Percentiles rank a stretch among this genome's conserved stretches.
Conservation (phyloP, 768 basidiomycete species). For the Hydnum rufescens region DNA sequence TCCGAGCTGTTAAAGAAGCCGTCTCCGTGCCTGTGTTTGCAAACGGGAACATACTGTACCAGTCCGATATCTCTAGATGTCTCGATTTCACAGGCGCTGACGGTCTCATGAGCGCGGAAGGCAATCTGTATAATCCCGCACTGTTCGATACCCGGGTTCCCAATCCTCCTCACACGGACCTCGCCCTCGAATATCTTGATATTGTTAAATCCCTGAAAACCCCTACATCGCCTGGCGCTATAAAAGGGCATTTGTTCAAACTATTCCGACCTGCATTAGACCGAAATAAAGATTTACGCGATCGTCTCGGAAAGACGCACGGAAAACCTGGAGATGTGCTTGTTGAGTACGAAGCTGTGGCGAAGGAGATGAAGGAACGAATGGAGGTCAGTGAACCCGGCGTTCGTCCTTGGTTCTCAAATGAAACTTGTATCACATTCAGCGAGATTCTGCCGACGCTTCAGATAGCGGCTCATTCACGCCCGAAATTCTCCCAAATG, state of each 20-base stretch:
- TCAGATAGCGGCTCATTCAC: conserved; percentile 3
- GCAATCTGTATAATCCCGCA: conserved; percentile 81
- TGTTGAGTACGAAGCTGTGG: conserved; percentile 7
- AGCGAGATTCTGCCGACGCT: conserved; percentile 33
- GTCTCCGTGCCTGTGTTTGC: conserved; percentile 89
- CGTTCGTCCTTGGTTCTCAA: not conserved
- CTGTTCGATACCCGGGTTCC: conserved; percentile 25
- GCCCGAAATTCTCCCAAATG: not conserved
- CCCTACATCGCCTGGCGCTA: conserved; percentile 45
- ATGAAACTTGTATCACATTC: not conserved
- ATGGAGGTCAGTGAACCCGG: conserved; percentile 28
- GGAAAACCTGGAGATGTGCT: conserved; percentile 9
- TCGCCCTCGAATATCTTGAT: conserved; percentile 73
- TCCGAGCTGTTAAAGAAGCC: conserved; percentile 74
- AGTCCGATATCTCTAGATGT: conserved; percentile 64
- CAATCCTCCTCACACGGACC: conserved; percentile 37
- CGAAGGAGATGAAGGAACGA: conserved; percentile 32
- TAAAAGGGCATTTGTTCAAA: conserved; percentile 91
- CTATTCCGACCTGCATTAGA: conserved; percentile 51
- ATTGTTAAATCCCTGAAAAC: conserved; percentile 58
- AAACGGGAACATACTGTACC: conserved; percentile 86
- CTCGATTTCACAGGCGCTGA: conserved; percentile 72
- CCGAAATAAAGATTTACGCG: conserved; percentile 49
- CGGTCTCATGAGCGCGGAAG: conserved; percentile 90
- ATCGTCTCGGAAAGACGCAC: conserved; percentile 35